These are phyloP conservation scores for Gastrodia elata DNA, from an alignment of 106 monocot species.

Conservation along the genomic window DNA sequence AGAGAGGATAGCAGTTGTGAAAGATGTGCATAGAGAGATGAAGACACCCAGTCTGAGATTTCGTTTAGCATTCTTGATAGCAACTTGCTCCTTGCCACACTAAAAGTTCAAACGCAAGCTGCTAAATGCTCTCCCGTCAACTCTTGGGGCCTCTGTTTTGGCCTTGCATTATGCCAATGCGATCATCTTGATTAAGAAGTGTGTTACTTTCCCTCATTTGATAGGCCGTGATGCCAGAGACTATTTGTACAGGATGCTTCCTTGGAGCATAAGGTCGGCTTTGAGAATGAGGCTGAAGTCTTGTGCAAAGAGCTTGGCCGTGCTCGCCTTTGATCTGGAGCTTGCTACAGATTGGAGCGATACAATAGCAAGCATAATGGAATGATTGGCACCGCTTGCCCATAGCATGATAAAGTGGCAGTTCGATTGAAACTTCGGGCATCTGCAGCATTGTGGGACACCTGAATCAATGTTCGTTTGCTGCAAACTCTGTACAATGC, in stretches of 20 bases:
- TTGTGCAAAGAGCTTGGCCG: slow-evolving; percentile 12
- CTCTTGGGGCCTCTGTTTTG: slow-evolving; percentile 58
- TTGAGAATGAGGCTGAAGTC: slow-evolving; percentile 43
- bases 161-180: slow-evolving; percentile 70
- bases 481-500: slow-evolving; percentile 76
- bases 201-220: slow-evolving; percentile 37
- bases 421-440: slow-evolving; percentile 57
- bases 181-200: slow-evolving; percentile 66
- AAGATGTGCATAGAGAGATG: neutral
- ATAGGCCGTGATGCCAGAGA: slow-evolving; percentile 57
- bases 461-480: slow-evolving; percentile 41
- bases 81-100: slow-evolving; percentile 3
- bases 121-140: slow-evolving; percentile 27
- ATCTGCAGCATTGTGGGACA: slow-evolving; percentile 35
- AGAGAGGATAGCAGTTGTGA: neutral
- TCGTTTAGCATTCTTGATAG: neutral
- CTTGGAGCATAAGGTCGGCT: slow-evolving; percentile 37
- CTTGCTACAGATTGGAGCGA: slow-evolving; percentile 59
- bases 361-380: slow-evolving; percentile 40
- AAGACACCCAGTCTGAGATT: neutral
- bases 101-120: slow-evolving; percentile 18
- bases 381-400: slow-evolving; percentile 75
- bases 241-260: slow-evolving; percentile 62
- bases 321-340: slow-evolving; percentile 22
- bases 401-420: slow-evolving; percentile 82